Conservation (phyloP, 768 basidiomycete species). For the Tremella yokohamensis region DNA sequence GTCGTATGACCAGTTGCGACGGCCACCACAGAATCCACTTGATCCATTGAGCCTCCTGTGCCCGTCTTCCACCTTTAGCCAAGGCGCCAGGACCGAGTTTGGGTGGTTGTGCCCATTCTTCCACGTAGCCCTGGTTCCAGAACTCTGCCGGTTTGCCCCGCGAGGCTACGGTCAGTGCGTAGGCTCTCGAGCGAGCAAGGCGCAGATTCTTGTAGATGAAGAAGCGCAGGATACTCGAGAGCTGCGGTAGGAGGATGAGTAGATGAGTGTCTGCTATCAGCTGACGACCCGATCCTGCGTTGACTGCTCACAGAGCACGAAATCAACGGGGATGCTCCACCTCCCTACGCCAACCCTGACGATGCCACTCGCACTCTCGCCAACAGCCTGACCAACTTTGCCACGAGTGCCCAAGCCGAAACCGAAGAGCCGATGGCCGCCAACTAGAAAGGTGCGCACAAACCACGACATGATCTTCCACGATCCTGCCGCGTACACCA, state of each 20-base stretch:
- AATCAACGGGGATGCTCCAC: constrained; percentile 26
- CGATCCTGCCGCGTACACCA: constrained; percentile 61
- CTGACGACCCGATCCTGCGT: neutral
- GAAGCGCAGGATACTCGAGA: constrained; percentile 71
- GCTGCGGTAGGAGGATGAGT: constrained; percentile 68
- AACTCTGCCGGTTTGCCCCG: constrained; percentile 77
- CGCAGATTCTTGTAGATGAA: constrained; percentile 80
- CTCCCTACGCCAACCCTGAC: constrained; percentile 25
- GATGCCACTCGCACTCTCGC: constrained; percentile 18
- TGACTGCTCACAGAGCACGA: constrained; percentile 36
- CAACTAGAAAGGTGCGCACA: constrained; percentile 39
- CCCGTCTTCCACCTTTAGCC: constrained; percentile 28
- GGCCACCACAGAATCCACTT: constrained; percentile 50
- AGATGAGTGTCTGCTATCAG: constrained; percentile 64
- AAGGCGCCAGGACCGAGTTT: constrained; percentile 10
- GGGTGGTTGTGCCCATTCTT: constrained; percentile 50
- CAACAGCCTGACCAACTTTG: constrained; percentile 20
- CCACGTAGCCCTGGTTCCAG: constrained; percentile 58
- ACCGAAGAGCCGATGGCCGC: constrained; percentile 22
- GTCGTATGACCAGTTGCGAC: constrained; percentile 43
- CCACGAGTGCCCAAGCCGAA: constrained; percentile 14
- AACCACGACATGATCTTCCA: constrained; percentile 63
- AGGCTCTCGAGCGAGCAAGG: constrained; percentile 61
- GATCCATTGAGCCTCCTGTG: constrained; percentile 33
- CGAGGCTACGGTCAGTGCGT: constrained; percentile 71